These are phyloP conservation scores for Colletotrichum sp. DNA, from an alignment of 2,329 filamentous ascomycete genomes.

Conservation along the genomic window DNA sequence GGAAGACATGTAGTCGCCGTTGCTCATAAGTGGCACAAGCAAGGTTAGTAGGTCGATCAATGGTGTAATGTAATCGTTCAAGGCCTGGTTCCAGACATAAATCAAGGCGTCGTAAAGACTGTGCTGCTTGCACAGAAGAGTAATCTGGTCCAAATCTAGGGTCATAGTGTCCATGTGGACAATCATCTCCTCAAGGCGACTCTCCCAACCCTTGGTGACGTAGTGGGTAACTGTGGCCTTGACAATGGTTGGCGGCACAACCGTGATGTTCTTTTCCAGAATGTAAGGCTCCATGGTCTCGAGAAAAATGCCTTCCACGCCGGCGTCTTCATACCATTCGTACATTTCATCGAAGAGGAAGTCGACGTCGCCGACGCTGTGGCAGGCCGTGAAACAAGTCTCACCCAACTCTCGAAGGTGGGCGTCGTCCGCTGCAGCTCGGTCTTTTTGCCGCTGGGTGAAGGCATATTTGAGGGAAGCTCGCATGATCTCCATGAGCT, in stretches of 20 bases:
- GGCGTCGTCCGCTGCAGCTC: conserved; percentile 49
- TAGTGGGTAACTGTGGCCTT: conserved; percentile 87
- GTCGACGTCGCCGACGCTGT: conserved; percentile 77
- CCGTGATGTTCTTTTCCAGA: conserved; percentile 74
- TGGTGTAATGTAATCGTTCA: conserved; percentile 89
- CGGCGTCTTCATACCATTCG: conserved; percentile 84
- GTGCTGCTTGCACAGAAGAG: conserved; percentile 87
- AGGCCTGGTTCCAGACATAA: conserved; percentile 94
- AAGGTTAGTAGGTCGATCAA: conserved; percentile 82
- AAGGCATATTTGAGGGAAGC: conserved; percentile 93
- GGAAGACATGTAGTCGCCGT: conserved; percentile 56
- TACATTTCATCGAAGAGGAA: conserved; percentile 93
- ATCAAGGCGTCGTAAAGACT: conserved; percentile 93
- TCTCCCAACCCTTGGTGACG: conserved; percentile 75
- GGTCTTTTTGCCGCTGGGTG: conserved; percentile 62
- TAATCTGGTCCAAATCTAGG: conserved; percentile 93
- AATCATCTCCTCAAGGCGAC: conserved; percentile 88
- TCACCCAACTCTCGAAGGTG: conserved; percentile 81
- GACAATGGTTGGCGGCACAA: conserved; percentile 81
- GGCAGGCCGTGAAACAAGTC: conserved; percentile 83
- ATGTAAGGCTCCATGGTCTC: conserved; percentile 90
- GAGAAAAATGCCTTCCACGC: conserved; percentile 77
- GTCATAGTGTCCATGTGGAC: conserved; percentile 90
- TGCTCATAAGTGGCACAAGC: conserved; percentile 63
- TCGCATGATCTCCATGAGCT: conserved; percentile 89